Percentiles rank a stretch among this genome's conserved stretches.
Conservation (phyloP, 83 land plant genomes). For the Thuja plicata region DNA sequence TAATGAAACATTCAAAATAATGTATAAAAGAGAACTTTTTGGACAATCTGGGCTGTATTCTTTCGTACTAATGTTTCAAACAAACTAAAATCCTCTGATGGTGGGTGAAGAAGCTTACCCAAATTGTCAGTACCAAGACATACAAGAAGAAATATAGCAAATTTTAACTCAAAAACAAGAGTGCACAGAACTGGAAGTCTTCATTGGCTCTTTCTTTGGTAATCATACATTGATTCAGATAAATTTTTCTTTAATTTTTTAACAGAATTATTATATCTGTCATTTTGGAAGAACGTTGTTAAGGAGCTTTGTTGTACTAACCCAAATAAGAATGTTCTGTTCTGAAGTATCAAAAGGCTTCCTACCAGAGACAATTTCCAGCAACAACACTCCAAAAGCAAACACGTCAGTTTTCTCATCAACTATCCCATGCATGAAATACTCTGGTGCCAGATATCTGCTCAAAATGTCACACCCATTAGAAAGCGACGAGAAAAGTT, state of each 20-base stretch:
- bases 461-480: slow-evolving; percentile 2
- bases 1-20: background rate
- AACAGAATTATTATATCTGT: background rate
- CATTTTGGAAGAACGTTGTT: background rate
- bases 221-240: background rate
- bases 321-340: slow-evolving; percentile 83
- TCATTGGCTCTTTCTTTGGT: background rate
- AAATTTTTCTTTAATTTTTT: background rate
- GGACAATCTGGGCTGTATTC: background rate
- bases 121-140: background rate
- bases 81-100: background rate
- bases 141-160: background rate
- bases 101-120: background rate
- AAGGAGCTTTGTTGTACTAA: slow-evolving; percentile 21
- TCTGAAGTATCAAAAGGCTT: slow-evolving; percentile 77
- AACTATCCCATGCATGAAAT: slow-evolving; percentile 93
- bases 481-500: background rate
- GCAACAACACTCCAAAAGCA: slow-evolving; percentile 83
- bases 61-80: background rate
- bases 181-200: background rate
- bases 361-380: slow-evolving; percentile 86
- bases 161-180: background rate
- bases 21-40: background rate
- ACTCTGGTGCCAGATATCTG: slow-evolving; percentile 97
- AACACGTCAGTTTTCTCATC: slow-evolving; percentile 98